A percentile compares a stretch with the other conserved stretches of the same genome.
Conservation (phyloP, 495 filamentous ascomycete genomes). For the Penicillium daleae region DNA sequence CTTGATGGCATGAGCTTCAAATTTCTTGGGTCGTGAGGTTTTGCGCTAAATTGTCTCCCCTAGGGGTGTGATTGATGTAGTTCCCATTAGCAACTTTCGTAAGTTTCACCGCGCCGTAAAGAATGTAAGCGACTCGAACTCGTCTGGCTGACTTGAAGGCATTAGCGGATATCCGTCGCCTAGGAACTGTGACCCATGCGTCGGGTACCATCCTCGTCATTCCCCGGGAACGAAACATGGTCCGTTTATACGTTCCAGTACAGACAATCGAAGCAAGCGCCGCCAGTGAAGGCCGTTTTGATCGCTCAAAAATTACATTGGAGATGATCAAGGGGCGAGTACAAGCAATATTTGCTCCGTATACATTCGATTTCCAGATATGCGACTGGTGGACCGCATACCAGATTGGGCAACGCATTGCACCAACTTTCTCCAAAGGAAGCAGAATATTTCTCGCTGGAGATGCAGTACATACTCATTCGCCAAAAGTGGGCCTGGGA, state of each 20-base stretch:
- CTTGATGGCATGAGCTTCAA: neutral
- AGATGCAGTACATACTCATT: conserved; percentile 83
- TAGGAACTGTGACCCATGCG: conserved; percentile 62
- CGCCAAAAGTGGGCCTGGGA: conserved; percentile 81
- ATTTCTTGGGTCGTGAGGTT: neutral
- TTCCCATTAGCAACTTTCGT: conserved; percentile 69
- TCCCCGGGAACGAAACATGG: conserved; percentile 66
- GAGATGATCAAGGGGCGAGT: conserved; percentile 61
- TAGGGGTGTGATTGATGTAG: conserved; percentile 62
- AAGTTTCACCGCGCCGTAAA: conserved; percentile 14
- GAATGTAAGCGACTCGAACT: neutral
- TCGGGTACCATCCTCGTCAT: conserved; percentile 68
- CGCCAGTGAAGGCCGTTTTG: conserved; percentile 26
- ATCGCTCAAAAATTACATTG: conserved; percentile 61
- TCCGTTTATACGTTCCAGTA: conserved; percentile 73
- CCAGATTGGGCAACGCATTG: conserved; percentile 73
- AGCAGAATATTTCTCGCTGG: conserved; percentile 76
- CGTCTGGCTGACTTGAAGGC: neutral
- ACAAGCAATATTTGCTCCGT: conserved; percentile 62
- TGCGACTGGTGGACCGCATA: conserved; percentile 64
- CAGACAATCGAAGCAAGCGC: conserved; percentile 33
- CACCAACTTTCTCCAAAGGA: conserved; percentile 66
- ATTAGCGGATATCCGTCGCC: conserved; percentile 61
- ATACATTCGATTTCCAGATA: conserved; percentile 61
- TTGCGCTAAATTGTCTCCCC: neutral